These are phyloP conservation scores for Tagetes patula DNA, from an alignment of 129 eudicot genomes.

Conservation along the genomic window DNA sequence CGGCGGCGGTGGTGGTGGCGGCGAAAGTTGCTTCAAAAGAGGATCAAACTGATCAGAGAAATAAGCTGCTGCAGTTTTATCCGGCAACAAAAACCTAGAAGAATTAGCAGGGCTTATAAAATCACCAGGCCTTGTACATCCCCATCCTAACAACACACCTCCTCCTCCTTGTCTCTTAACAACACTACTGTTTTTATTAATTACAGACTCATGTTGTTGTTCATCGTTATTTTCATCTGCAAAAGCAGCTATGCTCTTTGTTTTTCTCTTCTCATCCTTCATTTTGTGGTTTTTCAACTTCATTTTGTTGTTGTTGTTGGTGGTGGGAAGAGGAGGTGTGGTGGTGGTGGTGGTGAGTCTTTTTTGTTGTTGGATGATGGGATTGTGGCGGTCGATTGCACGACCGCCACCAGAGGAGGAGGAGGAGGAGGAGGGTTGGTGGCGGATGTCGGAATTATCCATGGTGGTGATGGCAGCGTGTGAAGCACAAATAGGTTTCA, in stretches of 20 bases:
- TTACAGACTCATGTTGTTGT: neutral
- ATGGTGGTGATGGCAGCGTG: constrained; percentile 47
- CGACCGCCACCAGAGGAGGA: constrained; percentile 46
- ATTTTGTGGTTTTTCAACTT: constrained; percentile 19
- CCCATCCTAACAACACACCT: constrained; percentile 28
- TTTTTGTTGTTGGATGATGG: constrained; percentile 67
- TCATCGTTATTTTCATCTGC: constrained; percentile 25
- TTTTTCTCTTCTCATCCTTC: constrained; percentile 18
- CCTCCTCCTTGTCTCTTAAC: constrained; percentile 27
- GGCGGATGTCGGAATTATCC: constrained; percentile 28
- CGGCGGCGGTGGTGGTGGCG: constrained; percentile 11
- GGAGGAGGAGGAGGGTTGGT: constrained; percentile 36
- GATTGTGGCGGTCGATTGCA: constrained; percentile 88
- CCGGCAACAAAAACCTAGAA: constrained; percentile 67
- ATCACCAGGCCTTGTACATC: constrained; percentile 42
- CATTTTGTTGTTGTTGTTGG: constrained; percentile 17
- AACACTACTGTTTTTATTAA: neutral
- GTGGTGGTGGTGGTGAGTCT: constrained; percentile 30
- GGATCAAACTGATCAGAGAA: constrained; percentile 43
- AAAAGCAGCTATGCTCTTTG: neutral
- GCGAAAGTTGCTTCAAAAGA: constrained; percentile 42
- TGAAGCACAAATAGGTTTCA: constrained; percentile 51
- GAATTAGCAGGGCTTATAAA: constrained; percentile 72
- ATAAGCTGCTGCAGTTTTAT: neutral
- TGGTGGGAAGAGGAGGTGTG: constrained; percentile 24